Percentiles rank a stretch among this genome's conserved stretches.
Evolutionary conservation across 208 protist species (phyloP).

Genomic region (Borovskyia barvae): DNA sequence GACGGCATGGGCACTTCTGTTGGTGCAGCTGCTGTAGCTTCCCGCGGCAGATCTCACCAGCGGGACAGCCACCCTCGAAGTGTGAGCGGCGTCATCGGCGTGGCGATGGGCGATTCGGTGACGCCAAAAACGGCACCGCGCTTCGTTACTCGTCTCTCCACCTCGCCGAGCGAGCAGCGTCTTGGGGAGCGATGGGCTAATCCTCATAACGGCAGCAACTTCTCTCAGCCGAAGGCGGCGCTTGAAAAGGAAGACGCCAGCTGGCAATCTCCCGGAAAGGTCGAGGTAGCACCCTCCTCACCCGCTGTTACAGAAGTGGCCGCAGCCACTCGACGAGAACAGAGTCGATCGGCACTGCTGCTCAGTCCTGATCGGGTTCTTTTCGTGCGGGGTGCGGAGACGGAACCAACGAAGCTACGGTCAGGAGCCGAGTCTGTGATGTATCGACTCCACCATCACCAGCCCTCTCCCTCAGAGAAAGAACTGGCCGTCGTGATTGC

Average conservation of each 20-base stretch:
- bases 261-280: background rate
- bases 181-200: conserved; percentile 5
- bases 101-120: background rate
- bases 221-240: background rate
- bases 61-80: conserved; percentile 2
- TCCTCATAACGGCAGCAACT: background rate
- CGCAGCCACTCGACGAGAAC: no score
- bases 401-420: no score
- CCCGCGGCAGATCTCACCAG: background rate
- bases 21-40: background rate
- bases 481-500: no score
- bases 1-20: no score
- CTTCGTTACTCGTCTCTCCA: conserved; percentile 29
- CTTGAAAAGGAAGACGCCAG: background rate
- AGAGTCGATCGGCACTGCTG: no score
- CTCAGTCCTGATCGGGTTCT: no score
- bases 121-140: conserved; percentile 26
- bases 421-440: no score
- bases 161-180: conserved; percentile 13
- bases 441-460: no score
- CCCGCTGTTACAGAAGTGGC: no score
- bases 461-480: no score
- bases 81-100: background rate
- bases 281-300: no score
- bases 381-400: no score